Conservation (phyloP, 495 filamentous ascomycete species). For the Xylaria telfairii region DNA sequence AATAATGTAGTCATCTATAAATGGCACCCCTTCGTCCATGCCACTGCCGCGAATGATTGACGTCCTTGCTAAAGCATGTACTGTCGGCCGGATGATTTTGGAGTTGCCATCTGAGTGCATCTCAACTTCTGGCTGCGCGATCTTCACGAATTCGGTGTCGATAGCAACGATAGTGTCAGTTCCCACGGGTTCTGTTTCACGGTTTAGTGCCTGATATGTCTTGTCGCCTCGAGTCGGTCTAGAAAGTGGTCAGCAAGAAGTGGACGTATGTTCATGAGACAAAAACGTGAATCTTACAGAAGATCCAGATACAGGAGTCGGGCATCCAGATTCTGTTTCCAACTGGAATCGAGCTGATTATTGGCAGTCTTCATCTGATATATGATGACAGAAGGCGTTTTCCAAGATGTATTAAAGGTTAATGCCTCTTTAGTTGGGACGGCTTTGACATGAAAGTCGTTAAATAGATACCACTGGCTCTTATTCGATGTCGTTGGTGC, state of each 20-base stretch:
- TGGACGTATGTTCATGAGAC: neutral
- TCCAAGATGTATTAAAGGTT: conserved; percentile 87
- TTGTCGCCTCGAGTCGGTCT: conserved; percentile 47
- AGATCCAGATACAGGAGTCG: conserved; percentile 80
- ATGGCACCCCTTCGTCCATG: conserved; percentile 76
- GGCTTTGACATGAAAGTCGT: conserved; percentile 92
- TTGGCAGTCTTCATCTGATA: conserved; percentile 81
- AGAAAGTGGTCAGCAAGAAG: conserved; percentile 24
- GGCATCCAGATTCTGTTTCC: conserved; percentile 84
- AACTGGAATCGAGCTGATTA: conserved; percentile 79
- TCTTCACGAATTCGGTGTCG: conserved; percentile 92
- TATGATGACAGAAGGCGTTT: conserved; percentile 82
- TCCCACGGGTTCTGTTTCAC: conserved; percentile 67
- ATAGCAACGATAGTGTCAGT: conserved; percentile 80
- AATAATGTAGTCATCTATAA: conserved; percentile 96
- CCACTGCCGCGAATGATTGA: conserved; percentile 84
- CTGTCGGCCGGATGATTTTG: conserved; percentile 83
- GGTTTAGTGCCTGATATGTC: conserved; percentile 65
- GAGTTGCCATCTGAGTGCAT: conserved; percentile 89
- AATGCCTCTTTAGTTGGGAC: conserved; percentile 80
- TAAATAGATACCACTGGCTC: conserved; percentile 90
- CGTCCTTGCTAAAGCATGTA: conserved; percentile 84
- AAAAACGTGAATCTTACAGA: conserved; percentile 53
- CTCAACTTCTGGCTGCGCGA: conserved; percentile 89
- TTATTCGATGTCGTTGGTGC: conserved; percentile 56